Evolutionary conservation across 75 land plant species (phyloP).

Genomic region (Picea sitchensis): DNA sequence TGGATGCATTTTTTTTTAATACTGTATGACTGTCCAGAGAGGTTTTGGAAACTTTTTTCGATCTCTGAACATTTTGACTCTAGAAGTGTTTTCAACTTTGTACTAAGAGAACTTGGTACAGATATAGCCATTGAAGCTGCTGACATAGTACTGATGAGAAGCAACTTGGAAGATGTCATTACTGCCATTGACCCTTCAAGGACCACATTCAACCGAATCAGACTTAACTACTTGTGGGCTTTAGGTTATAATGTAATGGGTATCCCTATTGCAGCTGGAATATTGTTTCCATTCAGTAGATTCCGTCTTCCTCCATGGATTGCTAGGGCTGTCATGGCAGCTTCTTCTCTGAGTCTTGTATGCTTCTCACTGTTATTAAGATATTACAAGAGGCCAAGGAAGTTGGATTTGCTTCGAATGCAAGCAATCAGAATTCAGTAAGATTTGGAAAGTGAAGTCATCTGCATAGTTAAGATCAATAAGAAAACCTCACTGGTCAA

Average conservation of each 20-base stretch:
- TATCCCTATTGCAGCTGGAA: slow-evolving; percentile 94
- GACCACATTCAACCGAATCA: slow-evolving; percentile 73
- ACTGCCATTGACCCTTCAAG: slow-evolving; percentile 90
- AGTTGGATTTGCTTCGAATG: slow-evolving; percentile 14
- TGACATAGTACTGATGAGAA: slow-evolving; percentile 91
- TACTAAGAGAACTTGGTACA: slow-evolving; percentile 41
- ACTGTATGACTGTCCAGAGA: not conserved
- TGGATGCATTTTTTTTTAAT: not conserved
- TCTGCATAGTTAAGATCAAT: too few species aligned
- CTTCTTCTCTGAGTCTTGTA: slow-evolving; percentile 89
- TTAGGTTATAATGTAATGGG: slow-evolving; percentile 86
- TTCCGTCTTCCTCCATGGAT: slow-evolving; percentile 93
- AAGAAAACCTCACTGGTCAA: too few species aligned
- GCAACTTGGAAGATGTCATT: slow-evolving; percentile 93
- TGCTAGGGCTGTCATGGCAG: slow-evolving; percentile 99
- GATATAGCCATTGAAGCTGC: slow-evolving; percentile 98
- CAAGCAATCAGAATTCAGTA: slow-evolving; percentile 2
- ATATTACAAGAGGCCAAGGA: slow-evolving; percentile 72
- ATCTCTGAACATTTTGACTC: not conserved
- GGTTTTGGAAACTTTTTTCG: not conserved
- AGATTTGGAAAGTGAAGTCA: not conserved
- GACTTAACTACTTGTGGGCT: slow-evolving; percentile 91
- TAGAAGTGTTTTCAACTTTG: not conserved
- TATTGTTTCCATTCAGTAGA: slow-evolving; percentile 65
- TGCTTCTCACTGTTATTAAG: slow-evolving; percentile 86